Evolutionary conservation across 768 basidiomycete genomes (phyloP), one percentile per base, ranked within the genome.

Genomic region (Fomitopsis pulvina): DNA sequence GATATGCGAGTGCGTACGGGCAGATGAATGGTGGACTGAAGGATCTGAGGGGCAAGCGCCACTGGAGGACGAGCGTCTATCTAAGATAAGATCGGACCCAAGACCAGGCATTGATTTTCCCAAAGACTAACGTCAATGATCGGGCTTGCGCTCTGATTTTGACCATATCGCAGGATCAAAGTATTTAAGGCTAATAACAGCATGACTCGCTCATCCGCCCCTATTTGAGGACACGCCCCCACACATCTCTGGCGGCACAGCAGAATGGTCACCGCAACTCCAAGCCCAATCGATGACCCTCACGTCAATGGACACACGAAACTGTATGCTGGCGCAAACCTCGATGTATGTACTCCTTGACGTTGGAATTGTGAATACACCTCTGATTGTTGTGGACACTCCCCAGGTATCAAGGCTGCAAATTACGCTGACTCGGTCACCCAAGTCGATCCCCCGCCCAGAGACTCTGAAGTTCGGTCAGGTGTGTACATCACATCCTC

Each of bases 391-490:
- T 7, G 14, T 8, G 29, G 29, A 8, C 29, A 44, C 11, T 41
- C 28, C 21, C 42, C 52, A 87, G 86, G 72, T 80, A 1, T 76
- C 80, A 5, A 78, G 72, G 55, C 65, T 88, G 10, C 70, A 63
- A 5, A 60, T 85, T 2, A 75, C 60, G 10, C 67, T 70, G 37
- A 69, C 78, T 1, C 63, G 73, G 3, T 60, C 68, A 2, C 68
- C 76, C 9, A 86, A 83, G 62, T 63, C 71, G 1, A 52, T 87
- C 0, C 78, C 79, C 0, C 59, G 66, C 2, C 64, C 72, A 0
- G 72, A 79, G 29, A 64, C 68, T 6, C 63, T 85, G 32, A 62
- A 60, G 1, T 87, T 86, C 43, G 85, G 87, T 16, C 67, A 74
- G 67, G 83, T 80, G 54, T 51, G 71, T 63, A 14, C 38, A 6